Conservation (phyloP, 164 flowering plant genomes). For the Houttuynia cordata region DNA sequence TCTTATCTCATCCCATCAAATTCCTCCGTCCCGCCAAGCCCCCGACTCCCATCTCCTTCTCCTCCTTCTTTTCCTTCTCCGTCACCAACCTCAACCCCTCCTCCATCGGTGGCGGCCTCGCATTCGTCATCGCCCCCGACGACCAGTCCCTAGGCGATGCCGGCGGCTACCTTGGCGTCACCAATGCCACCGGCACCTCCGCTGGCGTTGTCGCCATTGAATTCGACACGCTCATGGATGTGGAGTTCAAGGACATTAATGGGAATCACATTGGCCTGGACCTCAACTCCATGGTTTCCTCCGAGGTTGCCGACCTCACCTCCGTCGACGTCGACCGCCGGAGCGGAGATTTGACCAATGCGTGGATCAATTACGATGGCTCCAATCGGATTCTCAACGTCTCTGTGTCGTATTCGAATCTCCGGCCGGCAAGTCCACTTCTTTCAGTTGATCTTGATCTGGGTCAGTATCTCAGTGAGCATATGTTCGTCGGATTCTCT, state of each 20-base stretch:
- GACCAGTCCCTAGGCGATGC: constrained; percentile 50
- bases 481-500: constrained; percentile 79
- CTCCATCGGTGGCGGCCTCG: constrained; percentile 81
- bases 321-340: constrained; percentile 47
- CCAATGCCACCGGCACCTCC: constrained; percentile 5
- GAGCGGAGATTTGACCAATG: constrained; percentile 61
- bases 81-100: constrained; percentile 65
- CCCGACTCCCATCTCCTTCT: constrained; percentile 36
- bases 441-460: constrained; percentile 42
- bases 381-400: constrained; percentile 23
- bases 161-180: constrained; percentile 58
- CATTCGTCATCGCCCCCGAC: constrained; percentile 58
- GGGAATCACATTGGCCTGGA: constrained; percentile 92
- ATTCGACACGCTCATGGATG: constrained; percentile 91
- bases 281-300: constrained; percentile 53
- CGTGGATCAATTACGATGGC: constrained; percentile 79
- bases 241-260: constrained; percentile 68
- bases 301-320: constrained; percentile 46
- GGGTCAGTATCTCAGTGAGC: constrained; percentile 40
- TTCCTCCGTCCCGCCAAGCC: constrained; percentile 29
- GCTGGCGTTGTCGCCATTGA: constrained; percentile 64
- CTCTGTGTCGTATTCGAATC: constrained; percentile 57
- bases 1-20: constrained; percentile 49
- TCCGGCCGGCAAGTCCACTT: constrained; percentile 45
- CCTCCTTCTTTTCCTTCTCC: constrained; percentile 75